These are phyloP conservation scores for Podaxis sp. DNA, from an alignment of 768 basidiomycete species.

Conservation along the genomic window DNA sequence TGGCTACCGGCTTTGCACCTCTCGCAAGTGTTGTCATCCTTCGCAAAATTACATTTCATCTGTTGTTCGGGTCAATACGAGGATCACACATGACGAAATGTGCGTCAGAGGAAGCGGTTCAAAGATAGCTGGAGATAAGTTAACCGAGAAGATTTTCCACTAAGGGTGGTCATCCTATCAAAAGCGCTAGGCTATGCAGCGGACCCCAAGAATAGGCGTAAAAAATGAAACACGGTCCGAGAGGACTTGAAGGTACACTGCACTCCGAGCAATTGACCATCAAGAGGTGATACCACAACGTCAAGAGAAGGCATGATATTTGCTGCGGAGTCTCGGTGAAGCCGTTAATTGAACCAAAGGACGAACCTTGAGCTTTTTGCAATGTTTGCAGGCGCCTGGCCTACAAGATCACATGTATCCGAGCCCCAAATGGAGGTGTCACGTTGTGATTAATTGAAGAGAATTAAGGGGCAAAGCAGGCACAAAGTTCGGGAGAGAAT, in stretches of 20 bases:
- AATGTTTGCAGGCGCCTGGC: slow-evolving; percentile 79
- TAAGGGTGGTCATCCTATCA: neutral
- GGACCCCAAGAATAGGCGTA: neutral
- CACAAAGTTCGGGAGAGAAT: slow-evolving; percentile 9
- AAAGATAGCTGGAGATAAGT: neutral
- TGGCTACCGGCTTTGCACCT: slow-evolving; percentile 71
- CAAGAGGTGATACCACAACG: neutral
- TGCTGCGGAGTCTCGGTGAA: neutral
- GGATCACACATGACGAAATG: neutral
- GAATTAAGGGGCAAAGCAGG: neutral
- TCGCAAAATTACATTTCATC: slow-evolving; percentile 88
- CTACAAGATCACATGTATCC: slow-evolving; percentile 30
- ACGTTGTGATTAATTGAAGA: neutral
- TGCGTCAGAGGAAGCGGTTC: neutral
- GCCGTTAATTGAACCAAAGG: slow-evolving; percentile 9
- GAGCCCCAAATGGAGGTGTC: neutral
- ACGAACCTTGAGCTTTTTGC: slow-evolving; percentile 83
- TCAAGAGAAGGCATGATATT: neutral
- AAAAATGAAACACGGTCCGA: neutral
- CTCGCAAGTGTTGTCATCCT: slow-evolving; percentile 69
- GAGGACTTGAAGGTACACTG: neutral
- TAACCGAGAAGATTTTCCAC: neutral
- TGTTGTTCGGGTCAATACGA: slow-evolving; percentile 25
- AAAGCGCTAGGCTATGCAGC: neutral
- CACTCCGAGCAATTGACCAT: neutral